Evolutionary conservation across 306 rosid genomes (phyloP), one percentile per base, ranked within the genome.

Genomic region (Vigna radiata): DNA sequence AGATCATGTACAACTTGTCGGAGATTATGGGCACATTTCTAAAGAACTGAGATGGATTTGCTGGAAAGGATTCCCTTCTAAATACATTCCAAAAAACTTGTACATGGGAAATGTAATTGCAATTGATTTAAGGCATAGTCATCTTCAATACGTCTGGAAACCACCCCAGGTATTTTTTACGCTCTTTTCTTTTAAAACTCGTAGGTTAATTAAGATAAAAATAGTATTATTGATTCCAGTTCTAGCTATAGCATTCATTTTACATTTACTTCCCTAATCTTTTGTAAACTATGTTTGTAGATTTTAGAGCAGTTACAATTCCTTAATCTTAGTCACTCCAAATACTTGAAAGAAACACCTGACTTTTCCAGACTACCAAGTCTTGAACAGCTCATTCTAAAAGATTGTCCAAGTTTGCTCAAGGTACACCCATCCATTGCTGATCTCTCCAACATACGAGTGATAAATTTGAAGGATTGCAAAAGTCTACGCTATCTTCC

Each of bases 31-130:
- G 27, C 13, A 79, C 56, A 10, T 86, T 69, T 56, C 82, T 1
- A 11, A 69, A 21, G 17, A 78, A 2, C 7, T 85, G 6, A 78
- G 58, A n/a, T 85, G 79, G 86, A 5, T 85, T 4, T 48, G 37
- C 74, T 81, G 83, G 85, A 61, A 55, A 21, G 83, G 81, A 18
- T 81, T 62, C 46, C 83, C 76, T 10, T 56, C 56, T 39, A 36
- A 54, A 23, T 31, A 1, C 46, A 62, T 62, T 2, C 68, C 68
- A 1, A n/a, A n/a, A 0, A 62, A 33, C 68, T 62, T 31, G 33
- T 0, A 31, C 16, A 6, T 31, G 6, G 14, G 16, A 62, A 12
- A 0, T 33, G 68, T n/a, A n/a, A 33, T 62, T 31, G 68, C 46
- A 0, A 33, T 62, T 62, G 47, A 62, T 11, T 15, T 62, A 1